Conservation (phyloP, 805 yeast species). For the Saccharomycopsis sp. region DNA sequence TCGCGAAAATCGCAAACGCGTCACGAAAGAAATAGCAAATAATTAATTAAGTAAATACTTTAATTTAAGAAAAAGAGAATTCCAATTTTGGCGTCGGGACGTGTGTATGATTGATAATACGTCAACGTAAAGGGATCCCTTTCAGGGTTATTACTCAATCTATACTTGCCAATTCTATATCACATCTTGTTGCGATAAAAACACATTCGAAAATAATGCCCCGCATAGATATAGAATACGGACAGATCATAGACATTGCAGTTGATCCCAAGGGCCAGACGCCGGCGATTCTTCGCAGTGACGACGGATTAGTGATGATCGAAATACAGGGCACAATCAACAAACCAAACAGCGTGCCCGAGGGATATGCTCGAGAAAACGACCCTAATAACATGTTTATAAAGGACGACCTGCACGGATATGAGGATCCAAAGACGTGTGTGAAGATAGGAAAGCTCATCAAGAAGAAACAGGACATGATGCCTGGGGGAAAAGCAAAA, state of each 20-base stretch:
- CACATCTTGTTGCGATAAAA: too few relatives aligned
- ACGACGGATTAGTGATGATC: conserved; percentile 16
- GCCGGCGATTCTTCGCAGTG: conserved; percentile 6
- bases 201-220: not conserved
- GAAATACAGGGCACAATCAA: conserved; percentile 21
- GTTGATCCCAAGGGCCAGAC: not conserved
- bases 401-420: not conserved
- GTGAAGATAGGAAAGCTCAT: not conserved
- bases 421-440: not conserved
- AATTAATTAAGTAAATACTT: too few relatives aligned
- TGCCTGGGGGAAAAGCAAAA: not conserved
- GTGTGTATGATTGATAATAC: too few relatives aligned
- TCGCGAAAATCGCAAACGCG: not conserved
- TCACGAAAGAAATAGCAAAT: not conserved
- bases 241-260: not conserved
- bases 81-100: not conserved
- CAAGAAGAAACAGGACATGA: not conserved
- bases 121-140: too few relatives aligned
- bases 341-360: conserved; percentile 6
- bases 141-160: too few relatives aligned
- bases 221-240: not conserved
- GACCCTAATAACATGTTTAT: not conserved
- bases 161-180: too few relatives aligned
- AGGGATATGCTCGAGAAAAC: not conserved
- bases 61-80: not conserved